Percentiles rank a stretch among this genome's conserved stretches.
These are phyloP conservation scores for Penicillium cosmopolitanum DNA, from an alignment of 495 filamentous ascomycete species.

Conservation along the genomic window DNA sequence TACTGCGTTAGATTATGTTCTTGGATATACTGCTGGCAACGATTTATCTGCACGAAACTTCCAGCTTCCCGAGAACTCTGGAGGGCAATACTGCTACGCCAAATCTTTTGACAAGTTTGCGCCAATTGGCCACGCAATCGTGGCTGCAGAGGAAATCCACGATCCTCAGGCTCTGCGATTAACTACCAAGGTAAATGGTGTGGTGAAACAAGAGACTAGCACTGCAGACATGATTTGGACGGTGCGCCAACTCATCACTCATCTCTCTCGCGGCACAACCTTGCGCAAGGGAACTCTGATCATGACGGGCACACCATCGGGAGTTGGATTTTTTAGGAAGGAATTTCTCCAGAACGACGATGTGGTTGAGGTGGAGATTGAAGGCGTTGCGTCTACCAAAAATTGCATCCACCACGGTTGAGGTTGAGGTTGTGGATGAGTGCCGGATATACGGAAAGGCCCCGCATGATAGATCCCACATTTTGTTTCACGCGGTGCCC, in stretches of 20 bases:
- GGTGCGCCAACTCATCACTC: constrained; percentile 65
- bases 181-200: constrained; percentile 63
- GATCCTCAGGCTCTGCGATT: constrained; percentile 62
- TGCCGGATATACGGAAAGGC: neutral
- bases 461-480: constrained; percentile 10
- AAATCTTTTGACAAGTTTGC: constrained; percentile 82
- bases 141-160: constrained; percentile 54
- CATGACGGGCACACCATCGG: constrained; percentile 68
- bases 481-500: neutral
- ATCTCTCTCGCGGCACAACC: constrained; percentile 71
- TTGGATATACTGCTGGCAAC: constrained; percentile 74
- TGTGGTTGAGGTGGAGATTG: constrained; percentile 55
- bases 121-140: constrained; percentile 73
- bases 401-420: constrained; percentile 26
- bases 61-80: constrained; percentile 65
- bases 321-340: constrained; percentile 42
- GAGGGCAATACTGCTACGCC: constrained; percentile 71
- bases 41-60: constrained; percentile 74
- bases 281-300: constrained; percentile 71
- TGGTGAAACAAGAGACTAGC: constrained; percentile 62
- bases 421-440: neutral
- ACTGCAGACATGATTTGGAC: constrained; percentile 76
- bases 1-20: constrained; percentile 66
- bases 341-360: constrained; percentile 54
- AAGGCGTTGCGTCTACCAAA: constrained; percentile 35